Evolutionary conservation across 1,284 basidiomycete genomes (phyloP).

Genomic region (Trametes versicolor): DNA sequence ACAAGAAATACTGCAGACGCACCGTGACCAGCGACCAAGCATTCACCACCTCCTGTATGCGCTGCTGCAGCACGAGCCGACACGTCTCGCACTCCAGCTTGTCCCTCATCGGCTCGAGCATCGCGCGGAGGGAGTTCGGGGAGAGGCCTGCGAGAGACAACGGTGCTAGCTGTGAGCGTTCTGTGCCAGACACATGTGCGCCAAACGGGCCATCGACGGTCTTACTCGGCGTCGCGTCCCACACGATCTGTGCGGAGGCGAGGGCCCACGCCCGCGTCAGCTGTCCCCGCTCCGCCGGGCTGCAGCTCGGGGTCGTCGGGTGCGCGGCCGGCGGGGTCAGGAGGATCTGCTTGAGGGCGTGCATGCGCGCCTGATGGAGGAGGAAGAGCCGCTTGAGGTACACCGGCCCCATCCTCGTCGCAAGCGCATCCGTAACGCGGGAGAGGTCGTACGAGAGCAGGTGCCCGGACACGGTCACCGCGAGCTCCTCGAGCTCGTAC

Average conservation of each 20-base stretch:
- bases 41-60: constrained; percentile 68
- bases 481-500: constrained; percentile 47
- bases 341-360: constrained; percentile 48
- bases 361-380: constrained; percentile 49
- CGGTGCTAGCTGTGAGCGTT: constrained; percentile 13
- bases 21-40: constrained; percentile 82
- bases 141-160: constrained; percentile 39
- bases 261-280: constrained; percentile 48
- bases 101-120: constrained; percentile 41
- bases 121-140: constrained; percentile 37
- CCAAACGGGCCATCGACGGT: background rate
- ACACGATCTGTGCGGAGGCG: constrained; percentile 47
- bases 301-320: constrained; percentile 41
- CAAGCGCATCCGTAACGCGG: constrained; percentile 46
- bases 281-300: constrained; percentile 41
- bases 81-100: constrained; percentile 56
- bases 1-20: constrained; percentile 2
- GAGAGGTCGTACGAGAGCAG: constrained; percentile 48
- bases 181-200: background rate
- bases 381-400: constrained; percentile 54
- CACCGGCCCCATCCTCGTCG: constrained; percentile 47
- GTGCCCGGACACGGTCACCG: constrained; percentile 46
- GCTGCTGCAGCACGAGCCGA: constrained; percentile 61
- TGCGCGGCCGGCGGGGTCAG: constrained; percentile 47
- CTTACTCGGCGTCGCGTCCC: constrained; percentile 49